phyloP scores from a whole-genome alignment of 208 protist species.

The Polymyxa betae region DNA sequence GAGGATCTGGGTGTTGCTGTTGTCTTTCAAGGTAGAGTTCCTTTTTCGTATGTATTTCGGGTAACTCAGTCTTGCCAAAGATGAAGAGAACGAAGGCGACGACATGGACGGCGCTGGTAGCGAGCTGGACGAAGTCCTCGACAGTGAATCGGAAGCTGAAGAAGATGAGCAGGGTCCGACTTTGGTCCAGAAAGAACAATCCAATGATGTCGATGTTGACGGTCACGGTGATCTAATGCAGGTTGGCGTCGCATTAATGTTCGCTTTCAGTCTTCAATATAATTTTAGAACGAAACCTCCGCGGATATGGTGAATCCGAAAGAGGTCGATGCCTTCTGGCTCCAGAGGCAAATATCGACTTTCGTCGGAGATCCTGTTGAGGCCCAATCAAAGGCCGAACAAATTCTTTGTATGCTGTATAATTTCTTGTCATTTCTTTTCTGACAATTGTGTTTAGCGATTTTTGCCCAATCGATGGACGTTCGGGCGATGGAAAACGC shows the following conservation, averaged over 20 bases:
- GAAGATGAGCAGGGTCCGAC: neutral
- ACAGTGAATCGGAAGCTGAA: constrained; percentile 58
- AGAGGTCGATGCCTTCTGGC: constrained; percentile 85
- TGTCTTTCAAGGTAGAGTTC: constrained; percentile 82
- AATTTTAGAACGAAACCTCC: constrained; percentile 33
- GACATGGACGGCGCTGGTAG: constrained; percentile 60
- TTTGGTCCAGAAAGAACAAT: neutral
- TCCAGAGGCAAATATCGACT: constrained; percentile 79
- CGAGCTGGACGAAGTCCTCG: constrained; percentile 56
- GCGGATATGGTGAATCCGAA: constrained; percentile 67
- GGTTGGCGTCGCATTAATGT: no score
- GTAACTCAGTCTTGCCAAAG: neutral
- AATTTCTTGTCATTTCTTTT: no score
- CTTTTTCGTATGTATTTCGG: constrained; percentile 69
- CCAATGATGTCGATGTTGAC: neutral
- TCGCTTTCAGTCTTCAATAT: constrained; percentile 42
- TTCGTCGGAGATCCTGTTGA: constrained; percentile 75
- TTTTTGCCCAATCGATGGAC: constrained; percentile 64
- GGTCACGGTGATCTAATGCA: neutral
- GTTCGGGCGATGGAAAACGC: constrained; percentile 80
- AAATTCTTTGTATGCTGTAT: constrained; percentile 78
- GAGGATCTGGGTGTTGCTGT: constrained; percentile 78
- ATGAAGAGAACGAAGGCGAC: constrained; percentile 58
- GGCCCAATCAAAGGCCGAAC: constrained; percentile 75
- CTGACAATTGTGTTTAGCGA: no score